Base-by-base conservation (phyloP, 1,284 basidiomycete species). In the Flammula alnicola region DNA sequence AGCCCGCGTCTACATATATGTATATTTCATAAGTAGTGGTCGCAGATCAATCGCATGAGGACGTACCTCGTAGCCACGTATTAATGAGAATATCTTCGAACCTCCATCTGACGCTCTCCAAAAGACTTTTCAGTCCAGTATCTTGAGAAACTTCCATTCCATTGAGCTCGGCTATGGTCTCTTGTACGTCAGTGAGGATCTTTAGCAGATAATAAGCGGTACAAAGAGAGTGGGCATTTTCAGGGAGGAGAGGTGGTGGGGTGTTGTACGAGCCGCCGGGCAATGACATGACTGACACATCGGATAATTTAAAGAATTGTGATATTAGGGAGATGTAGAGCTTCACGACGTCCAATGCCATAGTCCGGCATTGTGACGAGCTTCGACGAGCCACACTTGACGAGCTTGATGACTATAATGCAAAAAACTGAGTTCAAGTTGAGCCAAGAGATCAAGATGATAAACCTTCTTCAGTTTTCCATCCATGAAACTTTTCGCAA, bases 271-370 rank as follows among this genome's bases (percentile, higher is more conserved):
- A 56, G 50, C 51, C 61, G 51, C 38, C 55, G 33, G 63, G 51
- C 12, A 61, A 54, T 37, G 40, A 49, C 59, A 59, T 57, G 31
- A 60, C 57, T 5, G 61, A 55, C n/a, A 61, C 80, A 65, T 95
- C 85, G 5, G 94, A 96, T 47, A 98, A 77, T 36, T 79, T 80
- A 73, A 99, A 98, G 69, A 95, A 95, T 57, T 93, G 84, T 2
- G 93, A 95, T 23, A 99, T 72, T 7, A 91, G 78, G 3, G 87
- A 83, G 52, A 93, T 87, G 73, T 96, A 99, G 22, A 90, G 80
- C 62, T 91, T 91, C 58, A 98, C 79, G 46, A 97, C 85, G 61
- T 98, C 95, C 12, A 91, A 75, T 0, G 92, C 91, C 94, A 99
- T 98, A 2, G 86, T 86, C 19, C 86, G 82, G 63, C 91, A 93